Evolutionary conservation across 1,284 basidiomycete genomes (phyloP), one percentile per base, ranked within the genome.

Genomic region (Ceraceosorus guamensis): DNA sequence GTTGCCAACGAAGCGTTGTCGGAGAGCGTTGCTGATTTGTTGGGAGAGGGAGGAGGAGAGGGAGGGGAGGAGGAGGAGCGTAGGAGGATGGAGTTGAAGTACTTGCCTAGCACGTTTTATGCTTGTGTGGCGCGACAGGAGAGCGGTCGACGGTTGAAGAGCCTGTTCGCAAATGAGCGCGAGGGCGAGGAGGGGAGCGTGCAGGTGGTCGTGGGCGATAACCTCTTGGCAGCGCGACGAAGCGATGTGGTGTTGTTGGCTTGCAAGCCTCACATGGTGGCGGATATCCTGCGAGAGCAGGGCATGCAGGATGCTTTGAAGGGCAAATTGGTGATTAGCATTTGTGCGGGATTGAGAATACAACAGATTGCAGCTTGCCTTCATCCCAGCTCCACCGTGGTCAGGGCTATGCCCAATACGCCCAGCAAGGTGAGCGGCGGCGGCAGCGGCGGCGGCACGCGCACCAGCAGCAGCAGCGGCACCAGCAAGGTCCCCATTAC

Each of bases 371-470:
- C 80, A 51, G 81, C 77, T 7, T 88, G 87, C 86, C 88, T 93
- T 32, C 80, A 81, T 16, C 80, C 84, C 0, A 81, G 80, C n/a
- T 91, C 90, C 41, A 85, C 84, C 64, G 88, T 97, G 50, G 86
- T 97, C 50, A 85, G 95, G 53, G 90, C 91, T 3, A 99, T 99
- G 95, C 93, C 95, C 61, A 99, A 98, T 76, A 98, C 95, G 1
- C 92, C 95, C 6, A 91, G 89, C 80, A 90, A 91, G 78, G 92
- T 91, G 60, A 62, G 82, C 71, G 24, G n/a, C 35, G 16, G 18
- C 8, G n/a, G n/a, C n/a, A n/a, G n/a, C n/a, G n/a, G n/a, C n/a
- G 18, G 24, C 8, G 13, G 8, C 34, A 6, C 43, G 16, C 18
- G 8, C n/a, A n/a, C n/a, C n/a, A n/a, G n/a, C n/a, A n/a, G n/a